phyloP scores from a whole-genome alignment of 306 rosid species.

The Prunus mume region DNA sequence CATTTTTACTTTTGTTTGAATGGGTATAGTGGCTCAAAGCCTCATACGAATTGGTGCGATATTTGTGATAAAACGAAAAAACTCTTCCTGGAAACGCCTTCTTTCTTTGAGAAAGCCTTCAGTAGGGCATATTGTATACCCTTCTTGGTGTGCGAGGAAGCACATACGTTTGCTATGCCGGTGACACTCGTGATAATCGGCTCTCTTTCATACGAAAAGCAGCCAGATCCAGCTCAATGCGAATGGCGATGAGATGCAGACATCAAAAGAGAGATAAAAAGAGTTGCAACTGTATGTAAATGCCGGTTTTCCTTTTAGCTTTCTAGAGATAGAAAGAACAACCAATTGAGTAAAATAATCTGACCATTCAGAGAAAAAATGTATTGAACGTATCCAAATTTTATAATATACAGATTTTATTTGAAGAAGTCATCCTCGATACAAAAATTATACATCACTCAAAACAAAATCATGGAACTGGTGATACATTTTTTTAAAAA shows the following conservation, averaged over 20 bases:
- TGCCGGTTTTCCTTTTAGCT: background rate
- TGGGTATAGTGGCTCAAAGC: no score
- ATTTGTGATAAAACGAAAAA: background rate
- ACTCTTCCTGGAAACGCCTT: no score
- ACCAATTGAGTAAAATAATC: background rate
- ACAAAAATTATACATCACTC: constrained; percentile 12
- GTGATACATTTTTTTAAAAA: constrained; percentile 11
- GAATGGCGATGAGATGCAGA: background rate
- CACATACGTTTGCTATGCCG: no score
- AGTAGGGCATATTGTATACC: background rate
- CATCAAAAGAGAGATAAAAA: background rate
- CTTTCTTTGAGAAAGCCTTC: background rate
- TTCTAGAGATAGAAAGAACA: background rate
- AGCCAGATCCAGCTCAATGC: background rate
- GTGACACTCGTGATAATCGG: no score
- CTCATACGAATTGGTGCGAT: background rate
- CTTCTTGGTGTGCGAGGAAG: background rate
- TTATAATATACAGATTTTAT: constrained; percentile 23
- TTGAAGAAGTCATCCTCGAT: constrained; percentile 9
- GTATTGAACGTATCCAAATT: background rate
- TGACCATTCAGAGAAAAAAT: background rate
- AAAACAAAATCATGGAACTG: constrained; percentile 14
- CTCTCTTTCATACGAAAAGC: no score
- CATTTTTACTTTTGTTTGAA: background rate
- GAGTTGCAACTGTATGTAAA: background rate